phyloP scores from a whole-genome alignment of 208 protist genomes.

The Balamuthia mandrillaris region DNA sequence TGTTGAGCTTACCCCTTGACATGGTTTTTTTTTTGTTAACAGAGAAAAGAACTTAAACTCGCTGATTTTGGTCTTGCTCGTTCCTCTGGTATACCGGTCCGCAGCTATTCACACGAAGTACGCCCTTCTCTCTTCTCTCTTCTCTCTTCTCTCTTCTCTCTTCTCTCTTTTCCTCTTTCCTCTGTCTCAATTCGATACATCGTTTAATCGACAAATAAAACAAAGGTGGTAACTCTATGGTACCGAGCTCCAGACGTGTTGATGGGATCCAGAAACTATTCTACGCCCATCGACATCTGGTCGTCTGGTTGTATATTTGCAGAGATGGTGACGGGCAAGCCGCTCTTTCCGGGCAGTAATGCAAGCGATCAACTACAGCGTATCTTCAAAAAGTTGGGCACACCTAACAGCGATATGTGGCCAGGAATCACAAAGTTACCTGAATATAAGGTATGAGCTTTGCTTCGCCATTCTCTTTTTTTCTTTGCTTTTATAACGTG shows the following conservation, averaged over 20 bases:
- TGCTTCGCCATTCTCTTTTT: too few relatives aligned
- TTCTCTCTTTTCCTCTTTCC: too few relatives aligned
- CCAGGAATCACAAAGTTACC: slow-evolving; percentile 27
- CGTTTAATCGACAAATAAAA: too few relatives aligned
- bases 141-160: too few relatives aligned
- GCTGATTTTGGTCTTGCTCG: slow-evolving; percentile 92
- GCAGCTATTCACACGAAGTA: slow-evolving; percentile 97
- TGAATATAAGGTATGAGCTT: slow-evolving; percentile 22
- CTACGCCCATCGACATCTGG: slow-evolving; percentile 98
- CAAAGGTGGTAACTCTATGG: slow-evolving; percentile 97
- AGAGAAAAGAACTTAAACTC: slow-evolving; percentile 77
- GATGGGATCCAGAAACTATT: slow-evolving; percentile 95
- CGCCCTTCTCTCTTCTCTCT: not conserved
- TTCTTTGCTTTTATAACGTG: too few relatives aligned
- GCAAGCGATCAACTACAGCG: slow-evolving; percentile 91
- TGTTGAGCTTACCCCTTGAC: too few relatives aligned
- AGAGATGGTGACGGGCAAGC: slow-evolving; percentile 63
- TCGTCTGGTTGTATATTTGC: slow-evolving; percentile 98
- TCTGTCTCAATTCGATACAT: too few relatives aligned
- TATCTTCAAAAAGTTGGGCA: slow-evolving; percentile 79
- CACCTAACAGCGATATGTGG: slow-evolving; percentile 11
- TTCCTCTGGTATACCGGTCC: slow-evolving; percentile 94
- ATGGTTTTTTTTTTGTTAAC: not conserved
- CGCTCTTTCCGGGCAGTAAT: slow-evolving; percentile 92
- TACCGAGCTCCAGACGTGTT: slow-evolving; percentile 99